Conservation (phyloP, 2,329 filamentous ascomycete genomes). For the Calonectria montana region DNA sequence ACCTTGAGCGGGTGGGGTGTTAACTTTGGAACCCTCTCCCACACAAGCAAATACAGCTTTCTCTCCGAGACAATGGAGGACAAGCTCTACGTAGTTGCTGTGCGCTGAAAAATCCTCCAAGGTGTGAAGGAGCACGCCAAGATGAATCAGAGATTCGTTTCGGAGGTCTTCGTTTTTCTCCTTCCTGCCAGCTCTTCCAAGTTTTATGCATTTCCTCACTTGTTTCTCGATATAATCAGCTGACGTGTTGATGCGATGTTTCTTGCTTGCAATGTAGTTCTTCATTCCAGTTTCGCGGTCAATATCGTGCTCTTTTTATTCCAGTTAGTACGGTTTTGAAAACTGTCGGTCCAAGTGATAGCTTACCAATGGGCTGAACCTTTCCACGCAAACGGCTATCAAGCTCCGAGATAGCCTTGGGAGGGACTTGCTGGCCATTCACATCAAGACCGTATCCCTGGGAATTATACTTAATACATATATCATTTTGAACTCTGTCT, state of each 20-base stretch:
- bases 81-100: neutral
- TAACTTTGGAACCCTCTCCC: neutral
- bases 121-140: neutral
- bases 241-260: neutral
- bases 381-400: neutral
- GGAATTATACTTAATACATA: neutral
- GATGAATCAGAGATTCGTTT: neutral
- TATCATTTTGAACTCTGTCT: neutral
- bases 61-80: neutral
- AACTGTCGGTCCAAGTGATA: neutral
- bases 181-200: neutral
- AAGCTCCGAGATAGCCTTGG: neutral
- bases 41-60: neutral
- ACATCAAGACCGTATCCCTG: neutral
- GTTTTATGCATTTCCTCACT: neutral
- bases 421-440: neutral
- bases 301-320: neutral
- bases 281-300: neutral
- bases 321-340: neutral
- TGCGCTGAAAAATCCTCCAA: neutral
- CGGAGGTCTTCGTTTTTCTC: neutral
- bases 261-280: neutral
- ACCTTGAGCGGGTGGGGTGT: no score
- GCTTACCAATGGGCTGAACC: neutral
- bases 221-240: neutral